Evolutionary conservation across 306 rosid species (phyloP).

Genomic region (Ceratonia siliqua): DNA sequence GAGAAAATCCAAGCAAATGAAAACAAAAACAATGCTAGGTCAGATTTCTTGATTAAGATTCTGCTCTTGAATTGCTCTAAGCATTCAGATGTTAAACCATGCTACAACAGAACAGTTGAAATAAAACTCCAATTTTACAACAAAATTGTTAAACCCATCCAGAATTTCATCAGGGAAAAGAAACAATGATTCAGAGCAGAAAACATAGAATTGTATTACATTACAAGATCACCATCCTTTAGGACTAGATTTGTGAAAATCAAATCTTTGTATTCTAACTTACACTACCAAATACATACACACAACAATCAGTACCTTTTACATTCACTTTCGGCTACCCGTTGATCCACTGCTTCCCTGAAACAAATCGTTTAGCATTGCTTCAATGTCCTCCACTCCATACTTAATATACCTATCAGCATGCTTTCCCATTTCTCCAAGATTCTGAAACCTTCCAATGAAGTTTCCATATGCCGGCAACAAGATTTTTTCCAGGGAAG

Average conservation of each 20-base stretch:
- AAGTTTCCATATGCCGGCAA: conserved; percentile 58
- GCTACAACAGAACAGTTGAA: not conserved
- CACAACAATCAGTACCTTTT: conserved; percentile 25
- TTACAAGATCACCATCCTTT: conserved; percentile 3
- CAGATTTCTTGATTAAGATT: not conserved
- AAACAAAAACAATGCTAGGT: not conserved
- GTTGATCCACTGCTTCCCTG: conserved; percentile 49
- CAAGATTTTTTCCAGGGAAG: conserved; percentile 44
- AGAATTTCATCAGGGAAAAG: not conserved
- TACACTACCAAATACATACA: conserved; percentile 35
- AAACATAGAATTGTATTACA: conserved; percentile 15
- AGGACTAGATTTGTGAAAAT: conserved; percentile 16
- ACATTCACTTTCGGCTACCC: conserved; percentile 60
- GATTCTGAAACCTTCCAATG: conserved; percentile 47
- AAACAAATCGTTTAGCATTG: conserved; percentile 50
- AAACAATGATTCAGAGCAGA: not conserved
- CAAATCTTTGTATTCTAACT: conserved; percentile 30
- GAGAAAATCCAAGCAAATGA: not conserved
- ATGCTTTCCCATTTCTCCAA: conserved; percentile 53
- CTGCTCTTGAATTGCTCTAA: not conserved
- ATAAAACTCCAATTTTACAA: conserved; percentile 4
- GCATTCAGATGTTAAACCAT: not conserved
- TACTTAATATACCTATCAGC: conserved; percentile 50
- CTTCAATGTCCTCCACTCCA: conserved; percentile 45
- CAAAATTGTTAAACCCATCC: not conserved